Base-by-base conservation (phyloP, 2,329 filamentous ascomycete species). In the Aphanoascus verrucosus region DNA sequence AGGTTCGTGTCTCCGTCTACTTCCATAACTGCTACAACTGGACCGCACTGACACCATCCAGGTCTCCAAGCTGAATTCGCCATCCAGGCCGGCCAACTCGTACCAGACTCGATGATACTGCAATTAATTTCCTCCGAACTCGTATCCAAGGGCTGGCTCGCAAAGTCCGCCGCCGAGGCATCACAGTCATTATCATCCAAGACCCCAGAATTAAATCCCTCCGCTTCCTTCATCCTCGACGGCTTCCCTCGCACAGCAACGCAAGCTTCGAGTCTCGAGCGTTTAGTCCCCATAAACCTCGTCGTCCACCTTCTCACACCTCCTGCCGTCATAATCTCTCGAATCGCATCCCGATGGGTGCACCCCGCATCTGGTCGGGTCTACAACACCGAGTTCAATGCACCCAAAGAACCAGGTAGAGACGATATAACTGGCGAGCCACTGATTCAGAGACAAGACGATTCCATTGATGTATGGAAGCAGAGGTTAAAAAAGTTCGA, bases 321-420 rank as follows among this genome's bases (percentile, higher is more conserved):
- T 0, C 81, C 86, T 34, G 80, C 85, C 7, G 87, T 96, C 56
- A 89, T 98, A 56, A 78, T 97, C 59, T 82, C 89, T 61, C 85
- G 93, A 53, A 96, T 98, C 61, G 82, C 86, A 42, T 89, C 88
- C 49, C 85, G 93, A 54, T 96, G 90, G 90, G 85, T 96, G 40
- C 93, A 98, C 70, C 86, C 86, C 63, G 83, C 88, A 0, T 94
- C 88, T 0, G 93, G 93, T 1, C 80, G 93, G 28, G 85, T 96
- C 14, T 98, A 98, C 76, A 98, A 98, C 68, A 94, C 89, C 1
- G 83, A 83, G 0, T 98, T 95, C 74, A 89, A 97, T 65, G 79
- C 86, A 6, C 93, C 93, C 0, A 85, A 84, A 60, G 82, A 90
- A 1, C 71, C 81, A 0, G 91, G 93, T 23, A 80, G 77, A 60